phyloP scores from a whole-genome alignment of 768 basidiomycete genomes.

The Mycena haematopus region DNA sequence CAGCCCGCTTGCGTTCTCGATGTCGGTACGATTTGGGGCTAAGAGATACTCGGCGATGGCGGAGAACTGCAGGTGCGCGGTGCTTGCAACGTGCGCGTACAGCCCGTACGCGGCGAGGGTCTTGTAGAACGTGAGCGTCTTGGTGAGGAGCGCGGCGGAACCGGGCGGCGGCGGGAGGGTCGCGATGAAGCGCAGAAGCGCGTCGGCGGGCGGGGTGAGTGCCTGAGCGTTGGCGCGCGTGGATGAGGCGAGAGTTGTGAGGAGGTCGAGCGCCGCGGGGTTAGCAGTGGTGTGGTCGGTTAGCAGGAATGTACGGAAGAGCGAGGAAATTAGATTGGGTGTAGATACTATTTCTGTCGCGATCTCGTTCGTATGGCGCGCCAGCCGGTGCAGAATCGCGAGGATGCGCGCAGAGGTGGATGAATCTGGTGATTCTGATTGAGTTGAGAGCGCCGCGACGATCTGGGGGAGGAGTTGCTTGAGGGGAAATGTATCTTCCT shows the following conservation, averaged over 20 bases:
- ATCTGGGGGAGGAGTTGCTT: conserved; percentile 60
- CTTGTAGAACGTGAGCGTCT: conserved; percentile 68
- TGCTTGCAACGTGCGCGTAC: conserved; percentile 70
- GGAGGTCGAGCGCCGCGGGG: conserved; percentile 58
- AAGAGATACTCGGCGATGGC: conserved; percentile 55
- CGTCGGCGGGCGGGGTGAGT: conserved; percentile 63
- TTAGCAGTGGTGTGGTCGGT: conserved; percentile 46
- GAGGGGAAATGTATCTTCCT: conserved; percentile 45
- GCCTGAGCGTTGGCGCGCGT: conserved; percentile 72
- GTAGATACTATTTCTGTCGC: conserved; percentile 60
- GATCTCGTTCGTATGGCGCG: conserved; percentile 58
- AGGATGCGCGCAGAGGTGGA: conserved; percentile 60
- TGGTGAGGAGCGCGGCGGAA: conserved; percentile 53
- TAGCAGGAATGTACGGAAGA: conserved; percentile 65
- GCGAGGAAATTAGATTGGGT: conserved; percentile 54
- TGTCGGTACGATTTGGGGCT: conserved; percentile 17
- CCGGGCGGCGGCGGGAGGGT: conserved; percentile 53
- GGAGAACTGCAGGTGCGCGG: conserved; percentile 62
- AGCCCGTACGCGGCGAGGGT: conserved; percentile 80
- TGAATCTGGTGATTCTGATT: conserved; percentile 43
- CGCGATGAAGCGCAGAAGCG: conserved; percentile 75
- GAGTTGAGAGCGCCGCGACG: conserved; percentile 42
- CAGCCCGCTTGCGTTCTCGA: conserved; percentile 35
- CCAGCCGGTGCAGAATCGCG: conserved; percentile 64
- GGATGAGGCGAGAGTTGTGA: conserved; percentile 62